Conservation (phyloP, 129 eudicot species). For the Chrysanthemum makinoi region DNA sequence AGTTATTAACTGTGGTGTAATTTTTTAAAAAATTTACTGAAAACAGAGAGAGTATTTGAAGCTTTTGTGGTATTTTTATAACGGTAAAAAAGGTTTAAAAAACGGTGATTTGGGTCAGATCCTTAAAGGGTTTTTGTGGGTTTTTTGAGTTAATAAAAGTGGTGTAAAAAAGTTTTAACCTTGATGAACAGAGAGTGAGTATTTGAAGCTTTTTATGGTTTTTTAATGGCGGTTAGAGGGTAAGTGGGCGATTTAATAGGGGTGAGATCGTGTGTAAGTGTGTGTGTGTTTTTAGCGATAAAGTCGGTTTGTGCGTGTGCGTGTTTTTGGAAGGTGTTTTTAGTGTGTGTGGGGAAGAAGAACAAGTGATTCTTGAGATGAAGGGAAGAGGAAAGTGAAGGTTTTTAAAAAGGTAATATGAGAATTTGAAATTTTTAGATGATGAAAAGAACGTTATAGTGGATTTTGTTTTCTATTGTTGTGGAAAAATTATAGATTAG, state of each 20-base stretch:
- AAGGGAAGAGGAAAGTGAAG: conserved; percentile 19
- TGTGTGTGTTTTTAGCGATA: conserved; percentile 11
- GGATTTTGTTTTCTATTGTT: conserved; percentile 12
- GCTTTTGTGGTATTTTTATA: too few relatives aligned
- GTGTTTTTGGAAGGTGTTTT: too few relatives aligned
- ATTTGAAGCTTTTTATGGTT: conserved; percentile 16
- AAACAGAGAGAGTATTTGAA: too few relatives aligned
- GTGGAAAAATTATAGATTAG: background rate
- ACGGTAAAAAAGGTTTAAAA: too few relatives aligned
- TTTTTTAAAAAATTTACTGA: background rate
- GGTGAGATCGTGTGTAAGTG: conserved; percentile 2
- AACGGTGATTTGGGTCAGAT: too few relatives aligned
- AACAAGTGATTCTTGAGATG: conserved; percentile 19
- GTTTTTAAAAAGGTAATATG: conserved; percentile 17
- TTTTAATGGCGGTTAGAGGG: too few relatives aligned
- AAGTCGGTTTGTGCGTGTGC: conserved; percentile 18
- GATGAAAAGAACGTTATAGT: conserved; percentile 24
- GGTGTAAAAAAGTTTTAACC: conserved; percentile 6
- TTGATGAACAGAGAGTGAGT: conserved; percentile 21
- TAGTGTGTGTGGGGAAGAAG: conserved; percentile 7
- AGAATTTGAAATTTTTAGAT: conserved; percentile 18
- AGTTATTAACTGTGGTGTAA: background rate
- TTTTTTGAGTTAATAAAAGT: background rate
- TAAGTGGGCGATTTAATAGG: too few relatives aligned
- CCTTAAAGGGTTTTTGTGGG: background rate